Evolutionary conservation across 371 early-diverging fungal species (phyloP), one percentile per base, ranked within the genome.

Genomic region (Chytridium lagenaria): DNA sequence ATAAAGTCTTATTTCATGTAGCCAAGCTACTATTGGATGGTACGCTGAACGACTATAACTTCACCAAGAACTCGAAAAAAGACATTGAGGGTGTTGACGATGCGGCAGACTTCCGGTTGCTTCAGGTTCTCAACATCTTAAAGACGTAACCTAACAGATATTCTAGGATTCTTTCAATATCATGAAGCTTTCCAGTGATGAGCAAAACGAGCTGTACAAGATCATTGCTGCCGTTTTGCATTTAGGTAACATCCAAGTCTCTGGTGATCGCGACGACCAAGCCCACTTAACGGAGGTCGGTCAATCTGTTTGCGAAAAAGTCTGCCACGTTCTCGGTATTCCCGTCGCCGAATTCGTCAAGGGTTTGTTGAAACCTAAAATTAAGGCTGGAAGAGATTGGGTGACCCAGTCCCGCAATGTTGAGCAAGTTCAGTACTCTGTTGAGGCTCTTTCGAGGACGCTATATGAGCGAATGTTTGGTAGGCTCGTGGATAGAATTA

Each of bases 391-490:
- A 0, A 87, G 94, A 36, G 99, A 99, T 77, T 95, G 95, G 94
- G 98, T 99, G 1, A 89, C 88, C 19, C 95, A 97, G 77, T 90
- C 93, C 2, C 89, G 96, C 75, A 96, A 90, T 52, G 88, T 88
- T 39, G 89, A 89, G 57, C 98, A 99, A 79, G 98, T 96, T 10
- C 76, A 86, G 37, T 94, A 91, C 81, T 95, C 95, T 22, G 81
- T 99, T 37, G 98, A 98, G 79, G 96, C 99, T 1, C 84, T 99
- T 5, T 92, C 98, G 28, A 92, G 96, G 68, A 89, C 94, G 0
- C 76, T 99, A n/a, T 99, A 99, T 81, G 99, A 99, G 84, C 88
- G 98, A 57, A 94, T 96, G 89, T 99, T 99, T 89, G 93, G 93
- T 49, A 86, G 85, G 59, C 85, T 99, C 15, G 95, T 99, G 39